Conservation (phyloP, 805 yeast species). For the Wickerhamiella shivajii region DNA sequence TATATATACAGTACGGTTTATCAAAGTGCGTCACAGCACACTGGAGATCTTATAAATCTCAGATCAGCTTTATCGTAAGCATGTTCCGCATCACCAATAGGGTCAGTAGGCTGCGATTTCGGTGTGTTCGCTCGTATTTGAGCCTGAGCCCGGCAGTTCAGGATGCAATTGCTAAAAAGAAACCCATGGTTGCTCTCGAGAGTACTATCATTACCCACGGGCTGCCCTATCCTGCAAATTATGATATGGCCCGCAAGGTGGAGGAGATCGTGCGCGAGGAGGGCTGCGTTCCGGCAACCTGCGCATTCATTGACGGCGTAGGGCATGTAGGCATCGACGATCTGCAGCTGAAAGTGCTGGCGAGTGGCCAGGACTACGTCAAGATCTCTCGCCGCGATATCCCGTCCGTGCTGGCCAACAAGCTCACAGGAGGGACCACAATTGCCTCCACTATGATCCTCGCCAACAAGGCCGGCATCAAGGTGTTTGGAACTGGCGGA, state of each 20-base stretch:
- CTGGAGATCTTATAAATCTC: too few species aligned
- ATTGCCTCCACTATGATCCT: constrained; percentile 80
- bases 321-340: constrained; percentile 53
- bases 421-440: constrained; percentile 4
- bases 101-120: constrained; percentile 2
- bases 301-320: constrained; percentile 57
- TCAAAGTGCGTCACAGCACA: too few species aligned
- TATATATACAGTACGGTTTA: too few species aligned
- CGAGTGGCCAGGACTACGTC: constrained; percentile 27
- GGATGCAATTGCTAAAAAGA: constrained; percentile 41
- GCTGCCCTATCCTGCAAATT: constrained; percentile 63
- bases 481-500: constrained; percentile 87
- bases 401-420: constrained; percentile 43
- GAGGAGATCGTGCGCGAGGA: constrained; percentile 42
- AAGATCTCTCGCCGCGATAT: constrained; percentile 76
- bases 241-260: constrained; percentile 55
- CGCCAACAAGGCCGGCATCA: constrained; percentile 59
- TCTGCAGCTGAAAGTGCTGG: constrained; percentile 37
- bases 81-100: too few species aligned
- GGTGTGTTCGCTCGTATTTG: constrained; percentile 8
- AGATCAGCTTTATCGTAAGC: too few species aligned
- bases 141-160: constrained; percentile 33
- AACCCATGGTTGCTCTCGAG: constrained; percentile 71
- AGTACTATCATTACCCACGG: constrained; percentile 87
- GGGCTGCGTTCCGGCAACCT: constrained; percentile 75